phyloP scores from a whole-genome alignment of 2,329 filamentous ascomycete species.

The Colletotrichum truncatum region DNA sequence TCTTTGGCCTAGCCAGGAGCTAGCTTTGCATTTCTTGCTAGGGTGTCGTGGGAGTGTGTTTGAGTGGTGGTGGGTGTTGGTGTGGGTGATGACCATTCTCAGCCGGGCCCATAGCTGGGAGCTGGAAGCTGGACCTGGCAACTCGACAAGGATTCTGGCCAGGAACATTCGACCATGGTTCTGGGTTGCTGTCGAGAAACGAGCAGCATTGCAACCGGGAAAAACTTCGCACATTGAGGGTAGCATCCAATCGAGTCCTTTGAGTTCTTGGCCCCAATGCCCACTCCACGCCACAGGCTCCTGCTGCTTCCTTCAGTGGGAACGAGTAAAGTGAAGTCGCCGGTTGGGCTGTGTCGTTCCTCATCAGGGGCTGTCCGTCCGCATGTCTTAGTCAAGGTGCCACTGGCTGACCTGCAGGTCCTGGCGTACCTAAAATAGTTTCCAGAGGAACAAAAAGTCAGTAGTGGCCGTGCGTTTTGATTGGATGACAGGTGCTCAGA shows the following conservation, averaged over 20 bases:
- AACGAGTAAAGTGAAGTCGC: not conserved
- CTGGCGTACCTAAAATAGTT: not conserved
- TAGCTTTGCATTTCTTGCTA: constrained; percentile 2
- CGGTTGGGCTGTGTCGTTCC: not conserved
- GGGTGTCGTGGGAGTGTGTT: no score
- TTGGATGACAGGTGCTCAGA: constrained; percentile 24
- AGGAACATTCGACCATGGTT: constrained; percentile 23
- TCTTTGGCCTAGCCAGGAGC: not conserved
- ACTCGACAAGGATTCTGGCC: not conserved
- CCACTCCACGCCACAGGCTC: not conserved
- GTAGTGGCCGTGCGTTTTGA: constrained; percentile 9
- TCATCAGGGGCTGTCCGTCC: not conserved
- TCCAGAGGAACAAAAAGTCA: not conserved
- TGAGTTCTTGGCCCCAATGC: not conserved
- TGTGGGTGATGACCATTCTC: no score
- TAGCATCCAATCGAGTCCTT: constrained; percentile 15
- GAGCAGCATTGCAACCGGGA: not conserved
- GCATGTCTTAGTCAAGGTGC: not conserved
- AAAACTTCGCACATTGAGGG: not conserved
- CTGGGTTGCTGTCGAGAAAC: not conserved
- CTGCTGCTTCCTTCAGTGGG: no score
- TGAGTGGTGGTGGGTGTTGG: no score
- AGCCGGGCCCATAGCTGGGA: no score
- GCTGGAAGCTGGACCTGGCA: not conserved
- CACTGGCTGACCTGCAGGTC: not conserved